Evolutionary conservation across 768 basidiomycete genomes (phyloP).

Genomic region (Botryobasidium botryosum): DNA sequence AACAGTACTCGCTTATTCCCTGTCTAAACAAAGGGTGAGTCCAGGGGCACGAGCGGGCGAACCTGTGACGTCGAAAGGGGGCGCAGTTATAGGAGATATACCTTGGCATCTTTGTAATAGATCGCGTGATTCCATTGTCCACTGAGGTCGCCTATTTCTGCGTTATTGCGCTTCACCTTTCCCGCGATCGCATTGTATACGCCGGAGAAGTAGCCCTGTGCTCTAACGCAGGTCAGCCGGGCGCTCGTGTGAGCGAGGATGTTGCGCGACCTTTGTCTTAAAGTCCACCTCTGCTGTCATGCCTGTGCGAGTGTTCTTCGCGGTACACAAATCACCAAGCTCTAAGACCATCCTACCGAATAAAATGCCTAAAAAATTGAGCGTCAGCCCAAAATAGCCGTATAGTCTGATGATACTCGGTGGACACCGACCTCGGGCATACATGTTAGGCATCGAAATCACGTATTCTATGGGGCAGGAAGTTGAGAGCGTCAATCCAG

Average conservation of each 20-base stretch:
- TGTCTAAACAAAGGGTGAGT: conserved; percentile 26
- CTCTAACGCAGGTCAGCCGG: too few species aligned
- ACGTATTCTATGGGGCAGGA: conserved; percentile 43
- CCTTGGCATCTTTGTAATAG: conserved; percentile 63
- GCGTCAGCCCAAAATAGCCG: background rate
- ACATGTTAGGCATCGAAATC: conserved; percentile 97
- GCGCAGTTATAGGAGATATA: conserved; percentile 18
- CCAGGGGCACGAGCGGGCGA: too few species aligned
- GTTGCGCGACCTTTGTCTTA: conserved; percentile 79
- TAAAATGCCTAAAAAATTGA: background rate
- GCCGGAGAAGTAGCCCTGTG: conserved; percentile 92
- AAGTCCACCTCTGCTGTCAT: conserved; percentile 78
- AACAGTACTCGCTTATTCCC: conserved; percentile 64
- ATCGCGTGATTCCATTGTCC: conserved; percentile 87
- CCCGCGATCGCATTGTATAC: conserved; percentile 86
- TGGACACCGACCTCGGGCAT: conserved; percentile 45
- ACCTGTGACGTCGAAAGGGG: background rate
- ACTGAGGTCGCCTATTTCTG: conserved; percentile 66
- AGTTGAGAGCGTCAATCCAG: background rate
- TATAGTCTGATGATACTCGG: background rate
- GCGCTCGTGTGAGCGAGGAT: too few species aligned
- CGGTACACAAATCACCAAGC: conserved; percentile 75
- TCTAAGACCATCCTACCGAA: conserved; percentile 65
- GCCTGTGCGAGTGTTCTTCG: conserved; percentile 65
- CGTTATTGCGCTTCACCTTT: conserved; percentile 38